Evolutionary conservation across 345 rosid species (phyloP), one percentile per base, ranked within the genome.

Genomic region (Salix udensis): DNA sequence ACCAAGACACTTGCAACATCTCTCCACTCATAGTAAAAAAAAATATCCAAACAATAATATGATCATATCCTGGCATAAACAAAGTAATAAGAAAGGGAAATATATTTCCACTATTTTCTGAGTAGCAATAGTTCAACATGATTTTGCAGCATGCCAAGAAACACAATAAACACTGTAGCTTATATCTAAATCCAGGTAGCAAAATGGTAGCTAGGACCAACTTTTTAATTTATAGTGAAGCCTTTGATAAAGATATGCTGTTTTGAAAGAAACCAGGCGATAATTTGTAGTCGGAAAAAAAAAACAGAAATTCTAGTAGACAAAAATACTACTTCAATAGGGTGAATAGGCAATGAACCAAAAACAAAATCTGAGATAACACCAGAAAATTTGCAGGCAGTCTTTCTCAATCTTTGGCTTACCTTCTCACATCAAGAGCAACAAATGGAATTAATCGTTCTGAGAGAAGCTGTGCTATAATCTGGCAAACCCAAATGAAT

Each of bases 381-480:
- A 65, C 26, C 44, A 50, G 31, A 67, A n/a, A 42, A 14, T 48
- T 7, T 12, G 39, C 9, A 7, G 30, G 2, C 5, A 21, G 7
- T 8, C 28, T 73, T 9, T 55, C 48, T 12, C 34, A 42, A 65
- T 28, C 65, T 24, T 76, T 18, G 52, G 40, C 72, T 78, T 91
- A 95, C 98, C 97, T 95, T 77, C 92, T 88, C 76, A 95, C 97
- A 73, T 95, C 98, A 73, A 95, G 97, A 60, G 98, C 98, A 79
- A 95, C 98, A 48, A 95, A 95, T 76, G 98, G 98, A 83, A 95
- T 95, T 67, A 95, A 87, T 66, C 97, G 87, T 81, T 95, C 98
- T 55, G 98, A 95, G 78, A 95, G 97, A 86, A 95, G 98, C 88
- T 95, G 98, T 73, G 98, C 97, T 73, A 95, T 95, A 73, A 95